phyloP scores from a whole-genome alignment of 164 flowering plant genomes.

The Liriodendron chinense region DNA sequence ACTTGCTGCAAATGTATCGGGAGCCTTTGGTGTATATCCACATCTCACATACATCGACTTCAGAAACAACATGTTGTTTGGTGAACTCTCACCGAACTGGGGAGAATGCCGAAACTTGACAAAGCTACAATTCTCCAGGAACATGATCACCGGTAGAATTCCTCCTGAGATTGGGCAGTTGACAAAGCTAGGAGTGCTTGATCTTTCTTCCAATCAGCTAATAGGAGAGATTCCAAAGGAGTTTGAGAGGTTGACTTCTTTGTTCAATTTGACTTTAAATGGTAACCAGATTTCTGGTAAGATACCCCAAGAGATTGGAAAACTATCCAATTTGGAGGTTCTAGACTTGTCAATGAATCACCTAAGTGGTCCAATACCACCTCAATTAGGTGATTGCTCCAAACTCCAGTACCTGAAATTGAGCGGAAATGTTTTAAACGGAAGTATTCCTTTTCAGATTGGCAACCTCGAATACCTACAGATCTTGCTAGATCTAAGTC shows the following conservation, averaged over 20 bases:
- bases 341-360: constrained; percentile 22
- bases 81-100: constrained; percentile 16
- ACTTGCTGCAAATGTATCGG: constrained; percentile 15
- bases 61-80: constrained; percentile 14
- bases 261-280: constrained; percentile 18
- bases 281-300: constrained; percentile 17
- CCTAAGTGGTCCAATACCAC: constrained; percentile 21
- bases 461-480: constrained; percentile 18
- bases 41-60: constrained; percentile 13
- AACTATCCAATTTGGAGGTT: constrained; percentile 2
- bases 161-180: constrained; percentile 13
- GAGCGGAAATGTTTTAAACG: constrained; percentile 14
- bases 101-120: constrained; percentile 14
- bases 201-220: constrained; percentile 15
- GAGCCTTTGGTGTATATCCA: constrained; percentile 27
- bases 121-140: constrained; percentile 13
- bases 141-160: constrained; percentile 18
- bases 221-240: constrained; percentile 19
- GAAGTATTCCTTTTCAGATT: constrained; percentile 20
- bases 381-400: constrained; percentile 20
- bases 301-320: constrained; percentile 20
- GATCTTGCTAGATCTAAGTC: constrained; percentile 17
- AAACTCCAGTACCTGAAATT: constrained; percentile 15
- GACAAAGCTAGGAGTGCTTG: constrained; percentile 4
- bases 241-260: constrained; percentile 1